Conservation (phyloP, 225 moss, liverwort and hornwort genomes). For the Takakia lepidozioides region DNA sequence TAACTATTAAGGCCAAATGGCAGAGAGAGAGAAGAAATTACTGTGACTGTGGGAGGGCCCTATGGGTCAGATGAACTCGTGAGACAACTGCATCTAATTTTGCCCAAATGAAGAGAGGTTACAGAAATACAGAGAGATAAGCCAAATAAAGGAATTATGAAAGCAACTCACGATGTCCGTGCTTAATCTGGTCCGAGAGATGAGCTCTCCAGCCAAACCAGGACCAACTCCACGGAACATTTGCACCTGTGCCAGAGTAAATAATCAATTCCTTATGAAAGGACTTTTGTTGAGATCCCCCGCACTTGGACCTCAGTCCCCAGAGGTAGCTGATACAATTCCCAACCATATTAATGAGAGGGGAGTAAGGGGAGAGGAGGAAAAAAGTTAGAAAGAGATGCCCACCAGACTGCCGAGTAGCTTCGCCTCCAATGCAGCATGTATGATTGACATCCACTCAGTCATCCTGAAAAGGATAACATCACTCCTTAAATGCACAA, state of each 20-base stretch:
- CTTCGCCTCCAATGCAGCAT: constrained; percentile 26
- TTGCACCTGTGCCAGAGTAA: constrained; percentile 32
- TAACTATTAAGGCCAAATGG: too few relatives aligned
- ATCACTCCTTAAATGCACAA: too few relatives aligned
- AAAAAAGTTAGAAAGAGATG: neutral
- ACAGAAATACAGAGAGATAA: too few relatives aligned
- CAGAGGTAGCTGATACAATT: too few relatives aligned
- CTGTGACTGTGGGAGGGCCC: too few relatives aligned
- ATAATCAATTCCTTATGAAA: neutral
- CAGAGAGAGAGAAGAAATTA: too few relatives aligned
- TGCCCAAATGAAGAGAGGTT: too few relatives aligned
- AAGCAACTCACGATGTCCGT: constrained; percentile 22
- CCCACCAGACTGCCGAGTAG: constrained; percentile 36
- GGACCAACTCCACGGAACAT: constrained; percentile 53
- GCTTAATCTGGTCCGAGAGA: constrained; percentile 26
- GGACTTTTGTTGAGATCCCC: neutral
- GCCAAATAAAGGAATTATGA: neutral
- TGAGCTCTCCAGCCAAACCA: constrained; percentile 41
- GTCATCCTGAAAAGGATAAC: constrained; percentile 33
- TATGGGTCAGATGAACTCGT: too few relatives aligned
- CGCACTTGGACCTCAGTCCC: too few relatives aligned
- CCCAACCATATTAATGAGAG: too few relatives aligned
- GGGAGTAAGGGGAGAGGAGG: too few relatives aligned
- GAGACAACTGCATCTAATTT: too few relatives aligned
- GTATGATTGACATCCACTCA: constrained; percentile 41